Percentiles rank a stretch among this genome's conserved stretches.
Evolutionary conservation across 495 filamentous ascomycete genomes (phyloP).

Genomic region (Xylaria acuta): DNA sequence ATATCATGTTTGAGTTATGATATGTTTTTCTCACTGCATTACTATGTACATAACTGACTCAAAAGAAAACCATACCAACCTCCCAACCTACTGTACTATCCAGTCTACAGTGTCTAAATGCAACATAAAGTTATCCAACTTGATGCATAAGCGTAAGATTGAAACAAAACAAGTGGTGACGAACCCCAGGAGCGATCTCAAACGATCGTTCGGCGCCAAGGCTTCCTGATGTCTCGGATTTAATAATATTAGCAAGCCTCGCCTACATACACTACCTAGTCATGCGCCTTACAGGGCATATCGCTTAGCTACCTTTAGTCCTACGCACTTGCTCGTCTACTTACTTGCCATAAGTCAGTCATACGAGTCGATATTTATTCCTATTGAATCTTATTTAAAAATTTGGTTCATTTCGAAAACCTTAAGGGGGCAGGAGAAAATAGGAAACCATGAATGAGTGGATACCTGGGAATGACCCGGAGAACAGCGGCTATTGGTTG

Average conservation of each 20-base stretch:
- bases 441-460: not conserved
- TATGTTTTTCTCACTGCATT: not conserved
- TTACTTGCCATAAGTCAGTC: not conserved
- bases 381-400: not conserved
- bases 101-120: not conserved
- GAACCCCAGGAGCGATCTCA: conserved; percentile 22
- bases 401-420: not conserved
- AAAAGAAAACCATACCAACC: not conserved
- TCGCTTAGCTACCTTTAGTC: not conserved
- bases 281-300: not conserved
- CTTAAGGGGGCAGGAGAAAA: not conserved
- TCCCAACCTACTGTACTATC: too few relatives aligned
- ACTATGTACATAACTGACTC: not conserved
- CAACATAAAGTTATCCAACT: not conserved
- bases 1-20: not conserved
- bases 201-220: conserved; percentile 21
- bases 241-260: not conserved
- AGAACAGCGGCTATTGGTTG: not conserved
- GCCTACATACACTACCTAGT: not conserved
- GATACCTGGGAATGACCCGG: not conserved
- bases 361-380: not conserved
- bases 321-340: not conserved
- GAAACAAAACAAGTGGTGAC: conserved; percentile 13
- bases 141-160: not conserved
- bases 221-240: not conserved